These are phyloP conservation scores for Hemileccinum rubropunctum DNA, from an alignment of 768 basidiomycete species.

Conservation along the genomic window DNA sequence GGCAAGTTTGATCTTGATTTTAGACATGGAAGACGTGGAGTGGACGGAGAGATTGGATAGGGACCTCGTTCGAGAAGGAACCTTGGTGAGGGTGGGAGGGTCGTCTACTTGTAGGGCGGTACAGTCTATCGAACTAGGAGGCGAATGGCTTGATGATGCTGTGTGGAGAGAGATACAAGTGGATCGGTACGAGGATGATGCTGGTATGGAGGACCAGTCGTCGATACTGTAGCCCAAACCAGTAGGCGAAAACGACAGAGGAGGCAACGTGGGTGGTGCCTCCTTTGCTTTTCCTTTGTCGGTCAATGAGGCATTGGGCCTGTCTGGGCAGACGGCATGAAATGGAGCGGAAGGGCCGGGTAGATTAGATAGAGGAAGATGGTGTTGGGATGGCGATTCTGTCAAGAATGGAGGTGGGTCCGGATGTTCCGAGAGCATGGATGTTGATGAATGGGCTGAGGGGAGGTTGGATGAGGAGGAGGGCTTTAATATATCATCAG, in stretches of 20 bases:
- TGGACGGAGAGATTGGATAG: constrained; percentile 51
- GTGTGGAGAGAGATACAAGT: constrained; percentile 38
- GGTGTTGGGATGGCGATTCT: background rate
- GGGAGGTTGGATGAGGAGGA: constrained; percentile 4
- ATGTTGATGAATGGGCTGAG: constrained; percentile 7
- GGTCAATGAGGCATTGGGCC: constrained; percentile 25
- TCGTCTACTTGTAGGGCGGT: constrained; percentile 11
- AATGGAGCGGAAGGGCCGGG: constrained; percentile 15
- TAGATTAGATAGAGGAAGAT: constrained; percentile 27
- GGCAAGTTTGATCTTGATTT: constrained; percentile 46
- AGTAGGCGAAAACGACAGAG: constrained; percentile 58
- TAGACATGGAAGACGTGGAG: constrained; percentile 47
- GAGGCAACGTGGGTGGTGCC: constrained; percentile 60
- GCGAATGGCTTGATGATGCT: constrained; percentile 22
- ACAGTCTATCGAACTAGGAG: constrained; percentile 13
- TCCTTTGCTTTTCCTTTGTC: constrained; percentile 57
- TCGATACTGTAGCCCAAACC: constrained; percentile 44
- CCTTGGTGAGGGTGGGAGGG: constrained; percentile 21
- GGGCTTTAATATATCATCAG: constrained; percentile 7
- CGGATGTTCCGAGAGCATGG: no score
- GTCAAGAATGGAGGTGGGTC: no score
- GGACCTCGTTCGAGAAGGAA: constrained; percentile 51
- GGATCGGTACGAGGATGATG: constrained; percentile 36
- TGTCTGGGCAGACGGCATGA: constrained; percentile 10
- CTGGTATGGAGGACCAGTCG: constrained; percentile 35